Conservation (phyloP, 495 filamentous ascomycete genomes). For the Daldinia vernicosa region DNA sequence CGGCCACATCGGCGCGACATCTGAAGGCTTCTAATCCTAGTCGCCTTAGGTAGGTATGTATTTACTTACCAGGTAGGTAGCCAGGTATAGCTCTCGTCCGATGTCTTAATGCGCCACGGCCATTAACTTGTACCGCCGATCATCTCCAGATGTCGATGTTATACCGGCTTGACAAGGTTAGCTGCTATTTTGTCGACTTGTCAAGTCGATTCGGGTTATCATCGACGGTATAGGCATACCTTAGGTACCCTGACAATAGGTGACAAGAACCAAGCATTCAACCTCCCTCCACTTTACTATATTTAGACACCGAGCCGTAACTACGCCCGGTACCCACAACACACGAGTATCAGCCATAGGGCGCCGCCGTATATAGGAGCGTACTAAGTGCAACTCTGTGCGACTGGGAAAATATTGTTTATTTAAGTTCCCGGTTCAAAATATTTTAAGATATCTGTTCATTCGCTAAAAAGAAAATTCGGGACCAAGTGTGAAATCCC, state of each 20-base stretch:
- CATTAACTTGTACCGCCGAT: constrained; percentile 10
- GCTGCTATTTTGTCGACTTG: constrained; percentile 5
- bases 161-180: constrained; percentile 8
- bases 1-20: neutral
- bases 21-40: neutral
- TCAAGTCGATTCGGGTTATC: constrained; percentile 7
- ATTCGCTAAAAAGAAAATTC: constrained; percentile 15
- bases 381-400: neutral
- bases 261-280: neutral
- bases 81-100: neutral
- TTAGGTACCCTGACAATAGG: constrained; percentile 10
- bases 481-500: neutral
- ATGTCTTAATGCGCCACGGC: constrained; percentile 33
- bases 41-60: too few species aligned
- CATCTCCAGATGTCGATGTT: neutral
- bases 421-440: constrained; percentile 8
- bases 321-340: constrained; percentile 12
- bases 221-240: constrained; percentile 14
- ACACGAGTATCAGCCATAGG: constrained; percentile 1
- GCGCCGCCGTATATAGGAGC: constrained; percentile 4
- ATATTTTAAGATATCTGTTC: neutral
- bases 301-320: constrained; percentile 36
- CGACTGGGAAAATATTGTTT: neutral
- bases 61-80: neutral
- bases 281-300: constrained; percentile 27